These are phyloP conservation scores for Solanum sitiens DNA, from an alignment of 257 asterid species.

Conservation along the genomic window DNA sequence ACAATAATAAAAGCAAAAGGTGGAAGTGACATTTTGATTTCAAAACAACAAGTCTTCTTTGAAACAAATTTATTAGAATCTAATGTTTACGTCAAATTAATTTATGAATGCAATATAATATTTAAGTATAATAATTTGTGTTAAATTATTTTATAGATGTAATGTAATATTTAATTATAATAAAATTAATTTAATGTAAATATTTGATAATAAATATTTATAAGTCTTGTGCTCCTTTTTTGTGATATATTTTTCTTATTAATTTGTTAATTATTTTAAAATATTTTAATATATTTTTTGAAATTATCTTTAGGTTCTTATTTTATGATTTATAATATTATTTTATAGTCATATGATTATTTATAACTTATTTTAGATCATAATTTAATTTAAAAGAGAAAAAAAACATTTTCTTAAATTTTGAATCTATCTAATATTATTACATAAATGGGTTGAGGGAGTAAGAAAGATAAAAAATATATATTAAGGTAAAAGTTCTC, in stretches of 20 bases:
- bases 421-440: too few species aligned
- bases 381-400: too few species aligned
- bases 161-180: background rate
- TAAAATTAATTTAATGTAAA: background rate
- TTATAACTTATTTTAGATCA: background rate
- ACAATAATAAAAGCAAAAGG: background rate
- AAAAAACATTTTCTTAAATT: too few species aligned
- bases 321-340: background rate
- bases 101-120: too few species aligned
- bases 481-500: too few species aligned
- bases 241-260: background rate
- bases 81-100: too few species aligned
- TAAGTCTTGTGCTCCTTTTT: background rate
- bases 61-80: background rate
- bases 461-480: too few species aligned
- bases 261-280: background rate
- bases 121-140: background rate
- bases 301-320: background rate
- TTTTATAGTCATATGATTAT: background rate
- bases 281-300: background rate
- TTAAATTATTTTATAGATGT: background rate
- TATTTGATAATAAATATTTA: background rate
- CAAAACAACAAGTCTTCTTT: background rate
- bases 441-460: background rate
- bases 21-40: background rate